Evolutionary conservation across 2,329 filamentous ascomycete species (phyloP), one percentile per base, ranked within the genome.

Genomic region (Colletotrichum endophyticum): DNA sequence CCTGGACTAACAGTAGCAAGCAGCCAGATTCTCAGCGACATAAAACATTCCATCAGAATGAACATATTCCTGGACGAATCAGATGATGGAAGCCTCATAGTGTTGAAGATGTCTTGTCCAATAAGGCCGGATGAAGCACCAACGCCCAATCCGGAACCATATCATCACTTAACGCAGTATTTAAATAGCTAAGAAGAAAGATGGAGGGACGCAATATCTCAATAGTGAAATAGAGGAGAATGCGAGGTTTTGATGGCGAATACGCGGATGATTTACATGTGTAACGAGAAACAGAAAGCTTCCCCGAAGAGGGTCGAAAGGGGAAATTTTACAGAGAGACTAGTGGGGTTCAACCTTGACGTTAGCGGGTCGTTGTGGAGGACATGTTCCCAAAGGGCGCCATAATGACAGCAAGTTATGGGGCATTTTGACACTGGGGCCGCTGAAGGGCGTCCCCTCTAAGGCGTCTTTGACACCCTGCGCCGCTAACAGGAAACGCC

Each of bases 381-480:
- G 68, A 70, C 30, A 25, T 36, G 11, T 39, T 0, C 27, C 57
- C 57, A 61, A 62, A 70, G 68, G 68, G 68, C 68, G 68, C 68
- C 57, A 34, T 28, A 63, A 53, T 62, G 57, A 63, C 68, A 56
- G 16, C 19, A 30, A 9, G 12, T 16, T 12, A 63, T 25, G 68
- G 67, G 57, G 68, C 56, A 13, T 0, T 27, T 16, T 16, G 57
- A n/a, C 19, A 8, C 32, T 61, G 32, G 16, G 32, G 53, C 2
- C 30, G 66, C 44, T 69, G 16, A 39, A 44, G 32, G 32, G 68
- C 68, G 57, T 16, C 57, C 57, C 25, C 22, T 34, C 25, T 9
- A 53, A 34, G 68, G 68, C 57, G 68, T 70, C 27, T n/a, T 70
- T 70, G 68, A 70, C 68, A 70, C 68, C 68, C 68, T 70, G 68